Conservation (phyloP, 306 rosid genomes). For the Luffa aegyptiaca region DNA sequence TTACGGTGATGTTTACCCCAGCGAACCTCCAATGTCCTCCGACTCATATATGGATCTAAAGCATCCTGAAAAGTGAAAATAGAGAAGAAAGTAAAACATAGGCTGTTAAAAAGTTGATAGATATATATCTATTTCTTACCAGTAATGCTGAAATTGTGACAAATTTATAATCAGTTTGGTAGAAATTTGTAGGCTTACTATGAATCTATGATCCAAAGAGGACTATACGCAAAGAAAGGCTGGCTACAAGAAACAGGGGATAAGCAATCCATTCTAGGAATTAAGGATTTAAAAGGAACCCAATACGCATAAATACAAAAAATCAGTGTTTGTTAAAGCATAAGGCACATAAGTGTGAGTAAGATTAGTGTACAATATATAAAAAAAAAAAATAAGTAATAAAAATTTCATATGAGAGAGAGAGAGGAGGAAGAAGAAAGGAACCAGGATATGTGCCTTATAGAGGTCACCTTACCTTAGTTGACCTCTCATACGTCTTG, state of each 20-base stretch:
- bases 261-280: not conserved
- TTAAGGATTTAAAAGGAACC: not conserved
- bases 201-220: not conserved
- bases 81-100: conserved; percentile 10
- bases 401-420: not conserved
- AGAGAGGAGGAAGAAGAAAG: not conserved
- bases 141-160: not conserved
- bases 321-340: not conserved
- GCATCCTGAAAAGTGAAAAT: conserved; percentile 47
- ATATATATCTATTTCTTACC: not conserved
- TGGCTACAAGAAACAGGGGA: not conserved
- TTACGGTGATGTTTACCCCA: conserved; percentile 81
- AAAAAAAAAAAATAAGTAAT: no score
- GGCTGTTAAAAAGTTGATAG: not conserved
- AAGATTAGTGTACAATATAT: not conserved
- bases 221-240: not conserved
- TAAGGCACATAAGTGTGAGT: not conserved
- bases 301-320: not conserved
- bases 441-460: not conserved
- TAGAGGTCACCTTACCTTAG: not conserved
- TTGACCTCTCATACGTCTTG: not conserved
- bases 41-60: conserved; percentile 85
- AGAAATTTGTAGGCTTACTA: not conserved
- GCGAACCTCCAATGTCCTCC: conserved; percentile 59
- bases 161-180: not conserved